Evolutionary conservation across 768 basidiomycete species (phyloP).

Genomic region (Leccinum truebloodii): DNA sequence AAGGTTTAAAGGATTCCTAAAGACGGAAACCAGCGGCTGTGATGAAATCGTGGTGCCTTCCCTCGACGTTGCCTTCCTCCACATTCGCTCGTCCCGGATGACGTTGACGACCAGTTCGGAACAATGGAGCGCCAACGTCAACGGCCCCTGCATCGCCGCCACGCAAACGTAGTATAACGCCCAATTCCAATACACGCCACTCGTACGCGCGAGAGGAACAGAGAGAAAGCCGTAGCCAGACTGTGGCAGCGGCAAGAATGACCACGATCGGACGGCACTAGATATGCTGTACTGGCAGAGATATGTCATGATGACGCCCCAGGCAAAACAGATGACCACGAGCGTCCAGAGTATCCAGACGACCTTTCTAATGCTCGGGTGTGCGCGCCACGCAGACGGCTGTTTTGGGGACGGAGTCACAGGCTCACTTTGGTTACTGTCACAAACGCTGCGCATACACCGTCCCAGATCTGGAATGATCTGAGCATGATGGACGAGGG

Average conservation of each 20-base stretch:
- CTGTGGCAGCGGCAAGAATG: conserved; percentile 27
- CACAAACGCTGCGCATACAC: conserved; percentile 29
- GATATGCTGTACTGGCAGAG: conserved; percentile 13
- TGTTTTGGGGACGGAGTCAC: conserved; percentile 16
- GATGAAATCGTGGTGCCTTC: conserved; percentile 16
- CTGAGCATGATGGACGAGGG: conserved; percentile 30
- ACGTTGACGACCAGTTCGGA: conserved; percentile 32
- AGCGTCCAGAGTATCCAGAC: conserved; percentile 26
- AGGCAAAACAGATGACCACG: conserved; percentile 18
- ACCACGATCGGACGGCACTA: conserved; percentile 17
- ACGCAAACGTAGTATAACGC: conserved; percentile 26
- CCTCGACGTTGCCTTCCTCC: conserved; percentile 25
- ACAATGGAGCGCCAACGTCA: conserved; percentile 32
- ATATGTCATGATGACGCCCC: conserved; percentile 21
- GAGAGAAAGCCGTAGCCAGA: conserved; percentile 22
- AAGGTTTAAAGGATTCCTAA: conserved; percentile 19
- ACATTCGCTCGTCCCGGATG: conserved; percentile 29
- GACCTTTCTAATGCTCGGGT: conserved; percentile 24
- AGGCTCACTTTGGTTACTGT: conserved; percentile 12
- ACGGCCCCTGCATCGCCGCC: conserved; percentile 29
- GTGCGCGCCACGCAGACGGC: conserved; percentile 31
- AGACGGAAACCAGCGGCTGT: conserved; percentile 25
- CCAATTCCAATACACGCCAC: conserved; percentile 26
- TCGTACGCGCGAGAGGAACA: conserved; percentile 19
- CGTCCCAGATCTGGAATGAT: conserved; percentile 20